phyloP scores from a whole-genome alignment of 768 basidiomycete species.

The Lactarius hengduanensis region DNA sequence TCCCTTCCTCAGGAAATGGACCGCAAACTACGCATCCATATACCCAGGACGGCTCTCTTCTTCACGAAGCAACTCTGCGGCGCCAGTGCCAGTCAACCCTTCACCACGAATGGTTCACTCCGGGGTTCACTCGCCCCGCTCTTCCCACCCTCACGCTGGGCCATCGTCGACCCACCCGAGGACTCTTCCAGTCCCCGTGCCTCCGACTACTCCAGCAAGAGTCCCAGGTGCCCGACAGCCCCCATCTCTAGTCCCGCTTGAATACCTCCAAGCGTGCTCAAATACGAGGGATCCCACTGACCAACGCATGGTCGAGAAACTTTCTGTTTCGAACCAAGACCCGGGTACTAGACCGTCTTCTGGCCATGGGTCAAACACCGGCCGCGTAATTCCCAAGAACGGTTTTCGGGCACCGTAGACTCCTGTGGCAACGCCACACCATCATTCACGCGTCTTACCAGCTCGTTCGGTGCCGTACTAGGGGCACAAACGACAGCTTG shows the following conservation, averaged over 20 bases:
- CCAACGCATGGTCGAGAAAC: conserved; percentile 22
- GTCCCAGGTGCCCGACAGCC: background rate
- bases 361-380: background rate
- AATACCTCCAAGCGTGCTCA: conserved; percentile 22
- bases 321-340: conserved; percentile 17
- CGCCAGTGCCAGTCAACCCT: conserved; percentile 1
- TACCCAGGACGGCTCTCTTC: conserved; percentile 16
- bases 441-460: background rate
- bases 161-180: background rate
- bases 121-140: background rate
- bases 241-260: conserved; percentile 26
- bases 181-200: background rate
- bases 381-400: conserved; percentile 12
- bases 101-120: background rate
- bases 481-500: conserved; percentile 1
- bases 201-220: conserved; percentile 1
- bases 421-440: background rate
- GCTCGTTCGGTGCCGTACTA: conserved; percentile 1
- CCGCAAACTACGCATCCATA: conserved; percentile 24
- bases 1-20: conserved; percentile 26
- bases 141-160: conserved; percentile 1
- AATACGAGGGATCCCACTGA: conserved; percentile 23
- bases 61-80: conserved; percentile 10
- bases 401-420: conserved; percentile 1
- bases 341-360: conserved; percentile 8